Evolutionary conservation across 2,329 filamentous ascomycete species (phyloP).

Genomic region (Proliferodiscus dingleyae): DNA sequence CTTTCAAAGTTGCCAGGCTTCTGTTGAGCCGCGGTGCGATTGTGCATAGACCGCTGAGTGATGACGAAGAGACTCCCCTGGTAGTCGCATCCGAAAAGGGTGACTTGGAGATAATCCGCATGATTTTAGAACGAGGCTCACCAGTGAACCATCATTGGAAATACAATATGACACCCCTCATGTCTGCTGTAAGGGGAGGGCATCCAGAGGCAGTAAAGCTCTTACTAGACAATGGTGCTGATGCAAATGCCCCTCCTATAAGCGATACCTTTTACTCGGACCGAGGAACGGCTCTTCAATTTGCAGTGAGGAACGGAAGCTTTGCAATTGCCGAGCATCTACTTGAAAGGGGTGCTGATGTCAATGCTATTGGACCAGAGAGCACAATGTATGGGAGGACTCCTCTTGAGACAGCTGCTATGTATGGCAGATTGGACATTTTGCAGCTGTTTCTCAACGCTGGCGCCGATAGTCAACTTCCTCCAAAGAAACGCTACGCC

Average conservation of each 20-base stretch:
- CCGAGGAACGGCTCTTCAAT: conserved; percentile 20
- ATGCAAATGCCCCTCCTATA: not conserved
- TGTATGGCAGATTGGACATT: conserved; percentile 23
- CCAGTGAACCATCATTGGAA: no score
- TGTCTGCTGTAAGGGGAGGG: not conserved
- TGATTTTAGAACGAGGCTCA: no score
- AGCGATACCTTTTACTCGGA: not conserved
- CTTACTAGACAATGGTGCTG: conserved; percentile 12
- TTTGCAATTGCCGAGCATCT: conserved; percentile 22
- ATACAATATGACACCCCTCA: no score
- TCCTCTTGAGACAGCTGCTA: conserved; percentile 28
- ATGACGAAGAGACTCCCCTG: no score
- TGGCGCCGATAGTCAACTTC: conserved; percentile 1
- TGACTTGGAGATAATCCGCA: no score
- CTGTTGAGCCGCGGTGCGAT: no score
- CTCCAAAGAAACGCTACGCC: no score
- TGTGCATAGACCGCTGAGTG: no score
- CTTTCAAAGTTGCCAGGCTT: no score
- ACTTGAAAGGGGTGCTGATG: conserved; percentile 9
- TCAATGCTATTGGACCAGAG: conserved; percentile 19
- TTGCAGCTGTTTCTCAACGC: conserved; percentile 9
- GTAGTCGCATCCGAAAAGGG: no score
- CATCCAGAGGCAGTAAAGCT: not conserved
- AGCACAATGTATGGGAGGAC: conserved; percentile 1
- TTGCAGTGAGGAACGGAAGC: conserved; percentile 16